Conservation (phyloP, 805 yeast species). For the Metschnikowia colocasiae region DNA sequence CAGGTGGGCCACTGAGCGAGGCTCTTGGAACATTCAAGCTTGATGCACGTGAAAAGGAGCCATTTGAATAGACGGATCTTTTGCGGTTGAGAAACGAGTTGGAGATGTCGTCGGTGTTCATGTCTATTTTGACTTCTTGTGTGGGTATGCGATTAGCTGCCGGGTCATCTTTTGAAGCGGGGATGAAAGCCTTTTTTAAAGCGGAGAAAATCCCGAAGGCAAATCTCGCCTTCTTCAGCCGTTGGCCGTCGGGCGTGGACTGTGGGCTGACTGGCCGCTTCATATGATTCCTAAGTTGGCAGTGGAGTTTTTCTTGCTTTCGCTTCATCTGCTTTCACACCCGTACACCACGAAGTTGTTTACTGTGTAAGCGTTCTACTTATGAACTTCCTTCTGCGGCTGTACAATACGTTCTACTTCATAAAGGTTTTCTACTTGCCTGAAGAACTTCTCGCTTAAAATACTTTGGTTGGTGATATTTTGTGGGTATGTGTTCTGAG, state of each 20-base stretch:
- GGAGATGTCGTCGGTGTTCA: constrained; percentile 1
- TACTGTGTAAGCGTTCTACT: no score
- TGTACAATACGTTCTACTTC: no score
- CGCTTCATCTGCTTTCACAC: neutral
- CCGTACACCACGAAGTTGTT: constrained; percentile 3
- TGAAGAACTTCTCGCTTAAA: no score
- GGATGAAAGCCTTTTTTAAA: constrained; percentile 8
- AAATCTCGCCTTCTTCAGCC: constrained; percentile 13
- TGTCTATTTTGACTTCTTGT: neutral
- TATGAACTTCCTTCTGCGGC: no score
- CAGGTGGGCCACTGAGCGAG: constrained; percentile 9
- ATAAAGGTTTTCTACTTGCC: no score
- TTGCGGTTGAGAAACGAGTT: constrained; percentile 1
- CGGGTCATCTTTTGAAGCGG: neutral
- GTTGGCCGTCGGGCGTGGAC: constrained; percentile 7
- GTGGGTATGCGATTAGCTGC: neutral
- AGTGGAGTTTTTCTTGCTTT: constrained; percentile 5
- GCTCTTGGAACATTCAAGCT: constrained; percentile 14
- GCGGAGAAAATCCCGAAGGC: constrained; percentile 14
- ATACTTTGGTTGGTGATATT: neutral
- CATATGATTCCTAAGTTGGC: constrained; percentile 6
- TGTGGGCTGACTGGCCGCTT: constrained; percentile 19
- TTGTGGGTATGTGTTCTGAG: neutral
- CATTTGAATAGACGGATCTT: neutral
- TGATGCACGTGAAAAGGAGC: neutral